phyloP scores from a whole-genome alignment of 768 basidiomycete genomes.

The Dioszegia aurantiaca region DNA sequence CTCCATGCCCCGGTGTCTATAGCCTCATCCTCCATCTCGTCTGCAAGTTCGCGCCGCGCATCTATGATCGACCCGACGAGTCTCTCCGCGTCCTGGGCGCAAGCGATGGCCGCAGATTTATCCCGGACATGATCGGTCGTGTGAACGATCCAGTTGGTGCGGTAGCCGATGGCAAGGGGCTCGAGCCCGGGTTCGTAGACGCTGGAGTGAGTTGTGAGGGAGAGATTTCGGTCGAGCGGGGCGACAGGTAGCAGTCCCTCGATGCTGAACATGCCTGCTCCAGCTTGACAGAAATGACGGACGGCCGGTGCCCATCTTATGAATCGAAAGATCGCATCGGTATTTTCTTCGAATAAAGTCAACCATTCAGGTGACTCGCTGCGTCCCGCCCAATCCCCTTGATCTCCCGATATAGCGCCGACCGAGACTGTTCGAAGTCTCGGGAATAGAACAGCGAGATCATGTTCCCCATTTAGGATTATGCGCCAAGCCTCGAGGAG shows the following conservation, averaged over 20 bases:
- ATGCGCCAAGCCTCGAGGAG: neutral
- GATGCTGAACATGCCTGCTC: neutral
- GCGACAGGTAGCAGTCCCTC: neutral
- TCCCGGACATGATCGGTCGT: neutral
- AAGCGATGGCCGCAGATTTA: neutral
- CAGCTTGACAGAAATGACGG: neutral
- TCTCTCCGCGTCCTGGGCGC: too few relatives aligned
- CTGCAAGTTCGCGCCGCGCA: too few relatives aligned
- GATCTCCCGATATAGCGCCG: neutral
- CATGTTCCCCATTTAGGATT: neutral
- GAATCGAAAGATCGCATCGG: neutral
- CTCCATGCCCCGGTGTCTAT: neutral
- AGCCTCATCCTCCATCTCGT: too few relatives aligned
- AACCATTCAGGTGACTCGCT: neutral
- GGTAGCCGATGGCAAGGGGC: neutral
- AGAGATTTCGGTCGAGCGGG: neutral
- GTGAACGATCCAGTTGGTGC: neutral
- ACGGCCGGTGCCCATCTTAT: neutral
- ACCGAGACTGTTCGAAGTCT: neutral
- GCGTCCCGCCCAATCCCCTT: neutral
- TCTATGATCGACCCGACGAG: too few relatives aligned
- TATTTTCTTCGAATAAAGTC: neutral
- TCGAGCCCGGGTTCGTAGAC: neutral
- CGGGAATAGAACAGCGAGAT: neutral
- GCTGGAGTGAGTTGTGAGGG: neutral